Conservation (phyloP, 768 basidiomycete genomes). For the Lactarius trivialis region DNA sequence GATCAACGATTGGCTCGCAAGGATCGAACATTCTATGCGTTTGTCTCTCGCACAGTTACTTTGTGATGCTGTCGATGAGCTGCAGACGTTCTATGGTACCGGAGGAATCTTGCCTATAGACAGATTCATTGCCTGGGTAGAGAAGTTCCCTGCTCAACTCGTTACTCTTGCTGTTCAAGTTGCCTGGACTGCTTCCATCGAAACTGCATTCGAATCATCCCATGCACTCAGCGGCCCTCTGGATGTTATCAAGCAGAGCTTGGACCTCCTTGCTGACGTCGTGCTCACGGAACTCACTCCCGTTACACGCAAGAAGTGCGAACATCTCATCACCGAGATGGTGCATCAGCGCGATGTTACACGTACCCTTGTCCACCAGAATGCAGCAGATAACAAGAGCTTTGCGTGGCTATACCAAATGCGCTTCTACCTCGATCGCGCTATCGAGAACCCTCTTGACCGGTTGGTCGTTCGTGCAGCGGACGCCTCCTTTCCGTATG, state of each 20-base stretch:
- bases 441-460: conserved; percentile 69
- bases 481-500: conserved; percentile 90
- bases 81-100: conserved; percentile 73
- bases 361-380: conserved; percentile 65
- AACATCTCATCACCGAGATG: conserved; percentile 96
- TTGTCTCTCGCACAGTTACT: conserved; percentile 79
- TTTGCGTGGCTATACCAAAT: conserved; percentile 98
- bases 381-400: conserved; percentile 54
- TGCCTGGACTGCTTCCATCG: conserved; percentile 86
- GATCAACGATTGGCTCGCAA: conserved; percentile 98
- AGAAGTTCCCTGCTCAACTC: conserved; percentile 90
- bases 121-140: conserved; percentile 83
- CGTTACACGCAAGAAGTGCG: conserved; percentile 95
- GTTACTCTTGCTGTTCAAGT: conserved; percentile 95
- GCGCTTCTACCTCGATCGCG: conserved; percentile 88
- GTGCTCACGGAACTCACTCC: conserved; percentile 85
- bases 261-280: conserved; percentile 95
- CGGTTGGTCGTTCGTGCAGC: conserved; percentile 78
- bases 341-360: conserved; percentile 97
- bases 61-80: conserved; percentile 69
- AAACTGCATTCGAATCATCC: conserved; percentile 53
- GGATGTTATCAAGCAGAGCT: conserved; percentile 67
- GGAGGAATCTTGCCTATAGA: conserved; percentile 53
- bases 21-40: conserved; percentile 90
- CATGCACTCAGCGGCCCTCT: conserved; percentile 58